Percentiles rank a stretch among this genome's conserved stretches.
Evolutionary conservation across 2,329 filamentous ascomycete genomes (phyloP).

Genomic region (Aspergillus sp.): DNA sequence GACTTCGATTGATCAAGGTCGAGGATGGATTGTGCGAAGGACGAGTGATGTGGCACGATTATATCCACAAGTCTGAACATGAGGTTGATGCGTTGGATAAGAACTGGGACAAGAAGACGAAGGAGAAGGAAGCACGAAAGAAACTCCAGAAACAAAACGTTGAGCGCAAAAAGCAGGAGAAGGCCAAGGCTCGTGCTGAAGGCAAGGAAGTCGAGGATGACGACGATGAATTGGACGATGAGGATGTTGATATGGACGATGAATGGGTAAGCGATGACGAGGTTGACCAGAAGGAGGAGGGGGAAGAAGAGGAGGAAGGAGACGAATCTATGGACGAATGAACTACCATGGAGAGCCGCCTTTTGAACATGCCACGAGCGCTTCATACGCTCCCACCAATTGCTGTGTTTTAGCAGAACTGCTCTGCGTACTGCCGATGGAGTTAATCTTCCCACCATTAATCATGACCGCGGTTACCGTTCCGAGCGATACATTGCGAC

Average conservation of each 20-base stretch:
- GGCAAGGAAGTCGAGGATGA: constrained; percentile 45
- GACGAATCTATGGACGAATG: constrained; percentile 46
- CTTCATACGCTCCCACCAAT: not conserved
- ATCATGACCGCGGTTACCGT: not conserved
- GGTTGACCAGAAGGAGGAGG: constrained; percentile 47
- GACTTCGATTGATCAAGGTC: constrained; percentile 86
- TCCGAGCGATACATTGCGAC: not conserved
- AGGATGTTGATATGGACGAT: constrained; percentile 55
- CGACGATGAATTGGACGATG: constrained; percentile 39
- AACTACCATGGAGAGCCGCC: not conserved
- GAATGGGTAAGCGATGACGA: constrained; percentile 55
- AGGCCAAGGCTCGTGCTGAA: constrained; percentile 48
- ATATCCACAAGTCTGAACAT: constrained; percentile 76
- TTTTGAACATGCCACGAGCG: not conserved
- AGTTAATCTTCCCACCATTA: not conserved
- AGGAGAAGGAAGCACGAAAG: constrained; percentile 79
- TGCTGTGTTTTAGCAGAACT: not conserved
- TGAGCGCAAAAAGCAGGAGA: constrained; percentile 74
- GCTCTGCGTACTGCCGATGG: not conserved
- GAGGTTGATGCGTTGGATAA: constrained; percentile 79
- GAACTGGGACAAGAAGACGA: constrained; percentile 73
- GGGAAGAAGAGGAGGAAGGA: constrained; percentile 32
- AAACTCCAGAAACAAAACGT: constrained; percentile 87
- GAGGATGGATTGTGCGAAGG: constrained; percentile 90
- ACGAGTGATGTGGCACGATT: constrained; percentile 97